Conservation (phyloP, 805 yeast species). For the Lachancea nothofagi region DNA sequence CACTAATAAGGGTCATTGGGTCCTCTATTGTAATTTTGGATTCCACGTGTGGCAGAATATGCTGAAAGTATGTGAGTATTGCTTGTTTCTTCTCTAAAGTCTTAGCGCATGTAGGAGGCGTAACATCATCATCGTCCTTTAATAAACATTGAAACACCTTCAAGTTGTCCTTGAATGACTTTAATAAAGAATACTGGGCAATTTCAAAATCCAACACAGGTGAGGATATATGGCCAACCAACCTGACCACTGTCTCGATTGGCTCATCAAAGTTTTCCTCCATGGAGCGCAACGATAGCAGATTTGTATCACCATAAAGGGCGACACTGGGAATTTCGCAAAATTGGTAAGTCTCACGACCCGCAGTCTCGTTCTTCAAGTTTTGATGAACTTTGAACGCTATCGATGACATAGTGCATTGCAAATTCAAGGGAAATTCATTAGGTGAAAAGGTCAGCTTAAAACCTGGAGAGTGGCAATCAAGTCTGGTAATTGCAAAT, state of each 20-base stretch:
- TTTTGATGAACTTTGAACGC: slow-evolving; percentile 28
- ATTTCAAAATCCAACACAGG: slow-evolving; percentile 42
- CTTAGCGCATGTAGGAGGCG: slow-evolving; percentile 9
- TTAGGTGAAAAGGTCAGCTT: slow-evolving; percentile 37
- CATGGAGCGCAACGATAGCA: slow-evolving; percentile 34
- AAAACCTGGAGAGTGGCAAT: slow-evolving; percentile 40
- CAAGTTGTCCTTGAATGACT: slow-evolving; percentile 28
- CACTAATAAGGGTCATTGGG: slow-evolving; percentile 33
- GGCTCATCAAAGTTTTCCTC: slow-evolving; percentile 19
- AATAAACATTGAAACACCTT: slow-evolving; percentile 24
- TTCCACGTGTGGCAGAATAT: slow-evolving; percentile 33
- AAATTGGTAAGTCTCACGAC: slow-evolving; percentile 15
- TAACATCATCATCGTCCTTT: slow-evolving; percentile 10
- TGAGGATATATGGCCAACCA: slow-evolving; percentile 39
- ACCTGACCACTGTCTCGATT: slow-evolving; percentile 32
- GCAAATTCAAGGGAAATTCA: slow-evolving; percentile 40
- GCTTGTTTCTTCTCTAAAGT: slow-evolving; percentile 9
- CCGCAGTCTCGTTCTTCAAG: slow-evolving; percentile 10
- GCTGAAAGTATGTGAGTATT: slow-evolving; percentile 16
- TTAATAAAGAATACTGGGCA: slow-evolving; percentile 35
- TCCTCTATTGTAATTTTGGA: slow-evolving; percentile 38
- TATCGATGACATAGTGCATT: slow-evolving; percentile 36
- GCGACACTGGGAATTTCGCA: slow-evolving; percentile 37
- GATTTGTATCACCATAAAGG: slow-evolving; percentile 37
- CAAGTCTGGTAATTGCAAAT: slow-evolving; percentile 27